Evolutionary conservation across 768 basidiomycete species (phyloP).

Genomic region (Tricholoma sp.): DNA sequence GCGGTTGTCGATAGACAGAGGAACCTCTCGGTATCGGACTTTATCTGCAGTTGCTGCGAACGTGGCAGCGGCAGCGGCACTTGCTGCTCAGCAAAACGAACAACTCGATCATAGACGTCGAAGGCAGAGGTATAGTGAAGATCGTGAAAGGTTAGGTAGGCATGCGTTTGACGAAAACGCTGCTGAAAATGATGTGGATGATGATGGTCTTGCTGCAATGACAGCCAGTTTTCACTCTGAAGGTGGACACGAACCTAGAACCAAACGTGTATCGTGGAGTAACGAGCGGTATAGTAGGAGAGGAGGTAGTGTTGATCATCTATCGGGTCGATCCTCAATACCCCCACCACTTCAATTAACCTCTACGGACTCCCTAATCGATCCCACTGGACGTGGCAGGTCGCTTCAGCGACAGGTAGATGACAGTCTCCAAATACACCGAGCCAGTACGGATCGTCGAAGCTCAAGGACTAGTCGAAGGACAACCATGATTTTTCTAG

Average conservation of each 20-base stretch:
- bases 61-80: constrained; percentile 65
- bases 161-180: constrained; percentile 12
- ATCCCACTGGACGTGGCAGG: constrained; percentile 38
- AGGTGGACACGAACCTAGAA: constrained; percentile 35
- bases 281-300: constrained; percentile 43
- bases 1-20: constrained; percentile 47
- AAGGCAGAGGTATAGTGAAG: constrained; percentile 23
- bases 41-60: constrained; percentile 66
- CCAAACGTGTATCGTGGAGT: constrained; percentile 66
- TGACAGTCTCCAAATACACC: constrained; percentile 16
- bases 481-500: constrained; percentile 78
- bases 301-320: constrained; percentile 41
- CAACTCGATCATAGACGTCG: constrained; percentile 27
- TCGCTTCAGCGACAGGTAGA: constrained; percentile 35
- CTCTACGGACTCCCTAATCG: constrained; percentile 23
- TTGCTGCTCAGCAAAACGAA: constrained; percentile 60
- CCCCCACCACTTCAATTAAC: constrained; percentile 29
- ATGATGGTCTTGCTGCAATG: constrained; percentile 50
- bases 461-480: constrained; percentile 63
- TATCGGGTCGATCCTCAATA: constrained; percentile 28
- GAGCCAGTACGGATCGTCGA: constrained; percentile 24
- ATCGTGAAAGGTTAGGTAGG: constrained; percentile 17
- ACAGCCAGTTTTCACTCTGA: constrained; percentile 80
- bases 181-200: constrained; percentile 43
- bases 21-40: constrained; percentile 59